Evolutionary conservation across 352 stramenopile genomes (phyloP), one percentile per base, ranked within the genome.

Genomic region (Phytophthora hibernalis): DNA sequence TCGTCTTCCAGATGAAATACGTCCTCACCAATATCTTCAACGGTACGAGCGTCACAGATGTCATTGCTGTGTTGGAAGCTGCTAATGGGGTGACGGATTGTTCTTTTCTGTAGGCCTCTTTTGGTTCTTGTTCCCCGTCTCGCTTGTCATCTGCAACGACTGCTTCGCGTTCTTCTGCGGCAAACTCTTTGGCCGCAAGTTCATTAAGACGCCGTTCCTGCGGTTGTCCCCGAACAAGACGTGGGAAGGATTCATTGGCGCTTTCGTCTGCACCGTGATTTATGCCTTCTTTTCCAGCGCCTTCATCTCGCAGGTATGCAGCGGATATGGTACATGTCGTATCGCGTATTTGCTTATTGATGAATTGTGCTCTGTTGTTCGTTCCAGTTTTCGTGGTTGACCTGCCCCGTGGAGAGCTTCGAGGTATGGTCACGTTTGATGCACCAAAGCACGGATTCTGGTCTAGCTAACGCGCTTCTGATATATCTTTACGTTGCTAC

Each of bases 171-270:
- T 98, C 68, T 95, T 98, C 53, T 97, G 84, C 52, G 89, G 89
- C 37, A 94, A 94, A 48, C 54, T 95, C 22, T 91, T 89, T 69
- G 89, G 89, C 15, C 87, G 86, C 44, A 93, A 92, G 66, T 94
- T 99, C 62, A 97, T 99, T 69, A 97, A 97, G 68, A 79, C 89
- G 48, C 80, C 83, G 43, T 96, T 96, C 66, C 57, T 96, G 59
- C 82, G 84, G 10, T 87, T 99, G 50, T 99, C 92, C 31, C 98
- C 98, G 16, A 99, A 99, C 75, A 99, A 99, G 79, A 99, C 97
- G 6, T 99, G 97, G 97, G 98, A 99, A 70, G 98, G 98, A 3
- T 99, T 99, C 63, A 96, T 99, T 26, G 97, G 97, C 33, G 98
- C 96, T 9, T 96, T 97, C 35, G 61, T 99, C 21, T 98, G 95